Evolutionary conservation across 1,284 basidiomycete genomes (phyloP).

Genomic region (Lignosus rhinocerotis): DNA sequence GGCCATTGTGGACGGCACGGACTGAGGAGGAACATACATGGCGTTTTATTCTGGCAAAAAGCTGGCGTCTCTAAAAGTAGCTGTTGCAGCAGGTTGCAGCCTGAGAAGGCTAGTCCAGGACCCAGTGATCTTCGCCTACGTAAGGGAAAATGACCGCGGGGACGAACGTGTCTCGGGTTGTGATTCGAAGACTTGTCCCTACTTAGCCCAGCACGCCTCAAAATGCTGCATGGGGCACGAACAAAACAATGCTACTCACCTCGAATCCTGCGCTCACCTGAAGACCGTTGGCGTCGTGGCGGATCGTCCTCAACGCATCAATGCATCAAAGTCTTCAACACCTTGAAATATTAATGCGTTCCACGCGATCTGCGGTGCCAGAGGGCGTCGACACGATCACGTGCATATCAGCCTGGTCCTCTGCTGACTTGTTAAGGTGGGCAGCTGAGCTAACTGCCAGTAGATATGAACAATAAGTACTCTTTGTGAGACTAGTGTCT

Average conservation of each 20-base stretch:
- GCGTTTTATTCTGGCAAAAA: conserved; percentile 10
- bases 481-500: too few relatives aligned
- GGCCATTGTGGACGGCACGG: conserved; percentile 11
- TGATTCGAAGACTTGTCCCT: neutral
- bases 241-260: neutral
- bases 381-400: conserved; percentile 16
- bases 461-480: too few relatives aligned
- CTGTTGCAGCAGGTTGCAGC: conserved; percentile 1
- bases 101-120: conserved; percentile 12
- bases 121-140: neutral
- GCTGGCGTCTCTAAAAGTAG: conserved; percentile 14
- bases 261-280: neutral
- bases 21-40: conserved; percentile 18
- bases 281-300: neutral
- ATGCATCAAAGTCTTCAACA: too few relatives aligned
- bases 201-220: neutral
- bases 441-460: too few relatives aligned
- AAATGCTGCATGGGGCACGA: too few relatives aligned
- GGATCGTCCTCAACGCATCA: neutral
- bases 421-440: too few relatives aligned
- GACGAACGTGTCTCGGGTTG: conserved; percentile 11
- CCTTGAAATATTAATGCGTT: too few relatives aligned
- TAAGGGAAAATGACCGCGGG: neutral
- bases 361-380: conserved; percentile 11
- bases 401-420: neutral